Conservation (phyloP, 495 filamentous ascomycete genomes). For the Tuber calosporum region DNA sequence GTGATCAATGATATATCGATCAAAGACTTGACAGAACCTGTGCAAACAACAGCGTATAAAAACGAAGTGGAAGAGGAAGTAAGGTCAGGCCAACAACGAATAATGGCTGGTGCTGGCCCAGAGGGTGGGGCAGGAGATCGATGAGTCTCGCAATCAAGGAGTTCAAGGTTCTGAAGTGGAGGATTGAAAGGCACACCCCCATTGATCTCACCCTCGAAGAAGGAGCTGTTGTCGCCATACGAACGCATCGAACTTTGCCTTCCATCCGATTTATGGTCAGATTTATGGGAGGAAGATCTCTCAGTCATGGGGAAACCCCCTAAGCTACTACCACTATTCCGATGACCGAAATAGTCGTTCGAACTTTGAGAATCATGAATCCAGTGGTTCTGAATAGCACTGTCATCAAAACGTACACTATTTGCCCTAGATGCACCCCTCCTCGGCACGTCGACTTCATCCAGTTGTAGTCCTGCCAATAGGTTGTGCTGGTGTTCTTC, state of each 20-base stretch:
- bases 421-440: conserved; percentile 89
- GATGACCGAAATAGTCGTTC: conserved; percentile 63
- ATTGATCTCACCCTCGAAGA: conserved; percentile 38
- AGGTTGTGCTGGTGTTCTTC: conserved; percentile 69
- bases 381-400: conserved; percentile 84
- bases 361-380: conserved; percentile 72
- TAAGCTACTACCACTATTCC: conserved; percentile 71
- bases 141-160: conserved; percentile 38
- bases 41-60: conserved; percentile 86
- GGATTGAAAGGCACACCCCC: conserved; percentile 27
- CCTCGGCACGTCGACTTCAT: conserved; percentile 83
- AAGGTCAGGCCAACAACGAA: conserved; percentile 87
- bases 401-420: conserved; percentile 98
- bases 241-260: conserved; percentile 59
- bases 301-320: conserved; percentile 80
- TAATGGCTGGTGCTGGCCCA: conserved; percentile 82
- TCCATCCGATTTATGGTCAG: conserved; percentile 96
- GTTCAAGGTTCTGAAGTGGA: conserved; percentile 29
- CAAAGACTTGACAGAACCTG: conserved; percentile 78
- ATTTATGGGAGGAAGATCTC: conserved; percentile 85
- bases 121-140: conserved; percentile 26
- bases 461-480: conserved; percentile 67
- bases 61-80: conserved; percentile 79
- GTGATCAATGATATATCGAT: conserved; percentile 65
- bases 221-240: conserved; percentile 38